Evolutionary conservation across 371 early-diverging fungal species (phyloP).

Genomic region (Rhizopus delemar): DNA sequence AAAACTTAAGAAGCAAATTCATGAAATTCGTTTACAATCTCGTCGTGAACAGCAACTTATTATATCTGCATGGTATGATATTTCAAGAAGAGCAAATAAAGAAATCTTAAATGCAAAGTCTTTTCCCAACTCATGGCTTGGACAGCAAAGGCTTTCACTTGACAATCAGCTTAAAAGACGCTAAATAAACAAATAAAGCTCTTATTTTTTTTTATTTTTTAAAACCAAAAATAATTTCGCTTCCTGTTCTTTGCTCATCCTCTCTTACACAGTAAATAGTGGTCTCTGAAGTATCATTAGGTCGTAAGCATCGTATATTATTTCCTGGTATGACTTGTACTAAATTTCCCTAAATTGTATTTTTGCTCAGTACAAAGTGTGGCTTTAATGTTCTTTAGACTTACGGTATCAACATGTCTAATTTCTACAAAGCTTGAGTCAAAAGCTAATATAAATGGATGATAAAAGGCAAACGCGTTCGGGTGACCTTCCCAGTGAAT

Average conservation of each 20-base stretch:
- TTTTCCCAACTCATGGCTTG: slow-evolving; percentile 72
- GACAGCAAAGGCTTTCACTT: slow-evolving; percentile 64
- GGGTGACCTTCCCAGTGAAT: slow-evolving; percentile 69
- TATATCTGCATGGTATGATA: slow-evolving; percentile 76
- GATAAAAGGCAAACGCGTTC: slow-evolving; percentile 62
- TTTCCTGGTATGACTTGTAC: slow-evolving; percentile 53
- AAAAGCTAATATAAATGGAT: slow-evolving; percentile 88
- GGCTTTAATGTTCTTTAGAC: slow-evolving; percentile 5
- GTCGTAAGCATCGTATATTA: slow-evolving; percentile 35
- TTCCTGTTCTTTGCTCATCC: slow-evolving; percentile 7
- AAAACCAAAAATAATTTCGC: slow-evolving; percentile 19
- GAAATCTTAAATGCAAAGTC: slow-evolving; percentile 48
- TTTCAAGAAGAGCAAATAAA: slow-evolving; percentile 53
- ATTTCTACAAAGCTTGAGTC: slow-evolving; percentile 87
- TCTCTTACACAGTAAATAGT: slow-evolving; percentile 3
- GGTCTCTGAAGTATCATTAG: slow-evolving; percentile 5
- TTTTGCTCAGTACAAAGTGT: not conserved
- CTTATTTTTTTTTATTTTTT: slow-evolving; percentile 5
- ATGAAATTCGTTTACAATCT: slow-evolving; percentile 58
- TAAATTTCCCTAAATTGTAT: slow-evolving; percentile 32
- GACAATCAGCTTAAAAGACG: slow-evolving; percentile 62
- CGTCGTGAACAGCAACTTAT: slow-evolving; percentile 75
- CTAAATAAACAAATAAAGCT: slow-evolving; percentile 12
- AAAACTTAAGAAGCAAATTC: slow-evolving; percentile 60
- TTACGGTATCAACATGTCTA: slow-evolving; percentile 80